Conservation (phyloP, 345 rosid species). For the Reutealis trisperma region DNA sequence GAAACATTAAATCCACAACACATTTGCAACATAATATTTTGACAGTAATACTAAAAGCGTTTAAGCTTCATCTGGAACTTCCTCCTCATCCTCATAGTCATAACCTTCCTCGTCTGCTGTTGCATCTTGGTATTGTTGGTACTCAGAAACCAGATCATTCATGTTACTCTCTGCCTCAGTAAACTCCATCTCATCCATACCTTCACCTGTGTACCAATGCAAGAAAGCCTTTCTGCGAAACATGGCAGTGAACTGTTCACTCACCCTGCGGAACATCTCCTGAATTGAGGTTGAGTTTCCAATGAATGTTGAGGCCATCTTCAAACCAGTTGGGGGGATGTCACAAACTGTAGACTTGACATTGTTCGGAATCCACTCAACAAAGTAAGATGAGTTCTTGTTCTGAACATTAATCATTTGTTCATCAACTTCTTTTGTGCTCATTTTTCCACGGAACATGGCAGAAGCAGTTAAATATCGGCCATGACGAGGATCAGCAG, state of each 20-base stretch:
- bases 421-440: slow-evolving; percentile 82
- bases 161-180: slow-evolving; percentile 83
- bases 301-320: slow-evolving; percentile 73
- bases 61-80: slow-evolving; percentile 42
- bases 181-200: slow-evolving; percentile 89
- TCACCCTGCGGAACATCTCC: slow-evolving; percentile 81
- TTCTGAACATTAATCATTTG: slow-evolving; percentile 84
- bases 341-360: slow-evolving; percentile 83
- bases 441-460: slow-evolving; percentile 86
- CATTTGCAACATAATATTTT: not conserved
- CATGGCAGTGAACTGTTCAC: slow-evolving; percentile 89
- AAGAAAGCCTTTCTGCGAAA: slow-evolving; percentile 86
- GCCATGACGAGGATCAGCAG: slow-evolving; percentile 77
- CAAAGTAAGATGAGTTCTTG: slow-evolving; percentile 81
- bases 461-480: slow-evolving; percentile 75
- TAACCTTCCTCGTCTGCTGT: slow-evolving; percentile 71
- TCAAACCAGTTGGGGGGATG: slow-evolving; percentile 77
- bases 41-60: not conserved
- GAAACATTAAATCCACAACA: not conserved
- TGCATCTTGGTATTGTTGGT: slow-evolving; percentile 85
- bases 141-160: slow-evolving; percentile 79
- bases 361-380: slow-evolving; percentile 86
- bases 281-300: slow-evolving; percentile 82
- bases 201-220: slow-evolving; percentile 87
- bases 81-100: slow-evolving; percentile 59